phyloP scores from a whole-genome alignment of 2,329 filamentous ascomycete species.

The Sporothrix mexicana region DNA sequence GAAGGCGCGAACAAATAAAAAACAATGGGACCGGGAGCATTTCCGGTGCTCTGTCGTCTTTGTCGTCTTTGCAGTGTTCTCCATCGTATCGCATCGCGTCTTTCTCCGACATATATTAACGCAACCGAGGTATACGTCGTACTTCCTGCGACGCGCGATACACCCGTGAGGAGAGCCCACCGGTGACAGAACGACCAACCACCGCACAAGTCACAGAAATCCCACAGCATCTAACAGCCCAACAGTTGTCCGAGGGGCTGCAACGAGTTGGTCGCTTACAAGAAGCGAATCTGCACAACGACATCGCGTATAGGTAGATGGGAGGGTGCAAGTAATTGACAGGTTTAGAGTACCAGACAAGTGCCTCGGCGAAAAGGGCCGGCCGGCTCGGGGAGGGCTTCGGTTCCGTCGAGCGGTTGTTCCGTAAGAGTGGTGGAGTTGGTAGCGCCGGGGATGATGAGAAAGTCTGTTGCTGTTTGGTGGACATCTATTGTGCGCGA shows the following conservation, averaged over 20 bases:
- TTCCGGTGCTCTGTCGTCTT: background rate
- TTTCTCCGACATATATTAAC: background rate
- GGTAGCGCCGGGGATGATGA: background rate
- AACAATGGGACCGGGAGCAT: background rate
- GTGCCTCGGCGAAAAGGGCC: background rate
- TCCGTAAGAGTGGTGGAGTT: slow-evolving; percentile 1
- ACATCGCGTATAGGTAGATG: background rate
- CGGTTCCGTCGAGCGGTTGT: background rate
- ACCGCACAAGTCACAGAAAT: background rate
- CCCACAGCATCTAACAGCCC: background rate
- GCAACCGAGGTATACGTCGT: background rate
- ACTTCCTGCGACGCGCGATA: background rate
- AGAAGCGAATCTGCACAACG: no score
- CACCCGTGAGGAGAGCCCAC: background rate
- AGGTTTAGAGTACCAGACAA: background rate
- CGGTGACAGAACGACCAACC: background rate
- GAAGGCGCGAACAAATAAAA: background rate
- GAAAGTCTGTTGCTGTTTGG: background rate
- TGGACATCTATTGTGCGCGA: background rate
- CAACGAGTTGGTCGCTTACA: background rate
- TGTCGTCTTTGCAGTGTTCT: background rate
- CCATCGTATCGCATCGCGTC: no score
- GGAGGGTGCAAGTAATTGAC: no score
- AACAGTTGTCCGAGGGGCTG: background rate
- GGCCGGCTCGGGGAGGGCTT: background rate